These are phyloP conservation scores for Candida railenensis DNA, from an alignment of 805 yeast species.

Conservation along the genomic window DNA sequence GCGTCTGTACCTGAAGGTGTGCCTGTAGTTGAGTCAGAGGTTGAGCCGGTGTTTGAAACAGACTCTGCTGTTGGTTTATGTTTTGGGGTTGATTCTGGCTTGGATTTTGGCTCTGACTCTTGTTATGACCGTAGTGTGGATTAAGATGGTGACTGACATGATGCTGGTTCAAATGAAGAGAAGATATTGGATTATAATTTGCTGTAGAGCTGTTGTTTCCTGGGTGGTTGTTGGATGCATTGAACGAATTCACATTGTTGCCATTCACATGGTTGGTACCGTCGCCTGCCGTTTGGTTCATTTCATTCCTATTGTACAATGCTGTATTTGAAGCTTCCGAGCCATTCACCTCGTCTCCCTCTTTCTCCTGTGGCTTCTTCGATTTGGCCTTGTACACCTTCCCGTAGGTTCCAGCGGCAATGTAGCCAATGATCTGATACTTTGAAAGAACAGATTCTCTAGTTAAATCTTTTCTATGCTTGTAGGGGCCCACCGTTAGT, in stretches of 20 bases:
- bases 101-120: background rate
- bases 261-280: no score
- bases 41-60: background rate
- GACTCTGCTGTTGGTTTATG: background rate
- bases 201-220: background rate
- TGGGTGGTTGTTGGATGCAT: background rate
- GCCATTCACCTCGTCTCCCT: conserved; percentile 9
- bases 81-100: no score
- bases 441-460: conserved; percentile 77
- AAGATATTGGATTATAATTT: background rate
- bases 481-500: conserved; percentile 42
- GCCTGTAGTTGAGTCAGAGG: no score
- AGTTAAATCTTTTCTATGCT: conserved; percentile 55
- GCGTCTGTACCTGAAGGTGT: background rate
- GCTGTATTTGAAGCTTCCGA: background rate
- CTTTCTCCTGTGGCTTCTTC: conserved; percentile 16
- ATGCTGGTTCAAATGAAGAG: background rate
- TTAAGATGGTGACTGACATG: background rate
- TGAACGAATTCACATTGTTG: background rate
- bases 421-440: conserved; percentile 88
- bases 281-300: no score
- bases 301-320: no score
- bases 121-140: background rate
- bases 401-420: conserved; percentile 98
- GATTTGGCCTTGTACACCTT: conserved; percentile 86